Base-by-base conservation (phyloP, 129 eudicot genomes). In the Arctium minus region DNA sequence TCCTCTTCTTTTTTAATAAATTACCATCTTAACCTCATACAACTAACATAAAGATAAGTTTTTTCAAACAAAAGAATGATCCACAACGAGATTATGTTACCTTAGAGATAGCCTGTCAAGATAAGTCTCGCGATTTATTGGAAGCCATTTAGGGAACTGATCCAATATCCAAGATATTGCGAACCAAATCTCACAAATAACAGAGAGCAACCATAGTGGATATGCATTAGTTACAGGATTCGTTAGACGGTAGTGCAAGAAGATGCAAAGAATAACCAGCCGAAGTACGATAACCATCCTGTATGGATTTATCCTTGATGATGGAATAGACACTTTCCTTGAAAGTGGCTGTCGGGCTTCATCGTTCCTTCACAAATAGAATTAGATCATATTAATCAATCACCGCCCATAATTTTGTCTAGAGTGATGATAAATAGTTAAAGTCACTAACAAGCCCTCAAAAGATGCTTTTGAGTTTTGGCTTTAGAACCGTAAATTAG, bases 101-200 rank as follows among this genome's bases (percentile, higher is more conserved):
- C 99, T 86, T 5, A 96, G 88, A 31, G 99, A 81, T 50, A 96
- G 97, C 84, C 99, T 85, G 85, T 96, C 99, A 35, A 96, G 98
- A 84, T 96, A 96, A 12, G 99, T 96, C 82, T 96, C 99, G 50
- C 99, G 99, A 74, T 96, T 96, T 65, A 96, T 50, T 0, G 99
- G 99, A 81, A 93, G 97, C 99, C 99, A 96, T 90, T 96, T 96
- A 10, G 99, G 99, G 79, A 96, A 96, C 92, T 96, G 99, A 96
- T 96, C 99, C 89, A 96, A 81, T 80, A 96, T 96, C 99, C 99
- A 96, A 40, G 99, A 96, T 74, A 96, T 13, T 10, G 98, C 99
- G 84, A 96, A 96, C 99, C 99, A 96, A 4, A 96, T 92, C 91
- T 96, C 99, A 85, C 99, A 96, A 17, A 96, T 96, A 44, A 96